These are phyloP conservation scores for Tanacetum coccineum DNA, from an alignment of 129 eudicot genomes.

Conservation along the genomic window DNA sequence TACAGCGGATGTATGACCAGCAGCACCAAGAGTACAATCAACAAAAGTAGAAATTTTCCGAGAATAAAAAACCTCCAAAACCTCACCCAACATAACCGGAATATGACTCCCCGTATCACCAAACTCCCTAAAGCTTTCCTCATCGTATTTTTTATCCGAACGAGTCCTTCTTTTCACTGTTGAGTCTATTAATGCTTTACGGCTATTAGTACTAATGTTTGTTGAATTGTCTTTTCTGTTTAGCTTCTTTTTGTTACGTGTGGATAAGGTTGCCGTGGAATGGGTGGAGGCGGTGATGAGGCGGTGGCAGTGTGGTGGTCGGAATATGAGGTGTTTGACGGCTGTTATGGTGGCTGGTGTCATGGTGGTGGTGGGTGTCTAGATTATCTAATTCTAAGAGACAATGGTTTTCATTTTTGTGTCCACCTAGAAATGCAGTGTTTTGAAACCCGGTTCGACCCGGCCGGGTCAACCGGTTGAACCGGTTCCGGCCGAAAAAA, in stretches of 20 bases:
- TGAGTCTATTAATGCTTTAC: conserved; percentile 31
- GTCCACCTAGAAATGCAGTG: too few species aligned
- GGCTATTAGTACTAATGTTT: conserved; percentile 14
- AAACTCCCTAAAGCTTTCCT: conserved; percentile 46
- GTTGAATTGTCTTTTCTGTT: conserved; percentile 23
- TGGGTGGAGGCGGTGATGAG: conserved; percentile 23
- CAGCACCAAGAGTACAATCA: conserved; percentile 97
- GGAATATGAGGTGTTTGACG: conserved; percentile 28
- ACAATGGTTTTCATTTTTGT: too few species aligned
- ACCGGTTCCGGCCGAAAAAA: too few species aligned
- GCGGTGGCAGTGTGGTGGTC: not conserved
- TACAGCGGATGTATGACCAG: conserved; percentile 89
- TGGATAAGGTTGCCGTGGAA: conserved; percentile 32
- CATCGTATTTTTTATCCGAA: conserved; percentile 79
- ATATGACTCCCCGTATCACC: conserved; percentile 62
- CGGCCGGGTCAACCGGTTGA: too few species aligned
- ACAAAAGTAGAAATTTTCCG: conserved; percentile 51
- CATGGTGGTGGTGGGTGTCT: conserved; percentile 14
- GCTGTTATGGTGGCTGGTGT: conserved; percentile 21
- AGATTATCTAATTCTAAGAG: too few species aligned
- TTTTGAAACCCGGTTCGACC: too few species aligned
- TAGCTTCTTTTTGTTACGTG: conserved; percentile 24
- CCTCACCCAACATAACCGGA: conserved; percentile 94
- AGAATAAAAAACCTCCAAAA: conserved; percentile 70
- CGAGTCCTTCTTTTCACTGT: conserved; percentile 75